Percentiles rank a stretch among this genome's conserved stretches.
These are phyloP conservation scores for Trichoderma breve DNA, from an alignment of 2,329 filamentous ascomycete genomes.

Conservation along the genomic window DNA sequence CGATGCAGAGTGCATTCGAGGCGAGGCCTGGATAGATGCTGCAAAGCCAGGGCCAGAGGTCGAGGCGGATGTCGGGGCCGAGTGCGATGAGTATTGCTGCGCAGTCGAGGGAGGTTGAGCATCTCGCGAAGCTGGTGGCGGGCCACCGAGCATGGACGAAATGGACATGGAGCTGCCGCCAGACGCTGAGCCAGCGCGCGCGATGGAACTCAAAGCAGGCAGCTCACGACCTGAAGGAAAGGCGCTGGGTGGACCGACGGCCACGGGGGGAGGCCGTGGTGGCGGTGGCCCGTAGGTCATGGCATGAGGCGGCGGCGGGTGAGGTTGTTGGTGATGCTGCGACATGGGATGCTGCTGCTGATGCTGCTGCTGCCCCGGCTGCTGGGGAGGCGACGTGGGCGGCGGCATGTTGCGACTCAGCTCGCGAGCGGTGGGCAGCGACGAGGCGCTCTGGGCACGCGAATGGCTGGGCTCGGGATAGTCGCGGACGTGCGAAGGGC, in stretches of 20 bases:
- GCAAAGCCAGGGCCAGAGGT: conserved; percentile 46
- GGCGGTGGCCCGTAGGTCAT: conserved; percentile 45
- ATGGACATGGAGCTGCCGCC: conserved; percentile 58
- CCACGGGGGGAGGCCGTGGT: conserved; percentile 44
- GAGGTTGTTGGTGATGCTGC: conserved; percentile 29
- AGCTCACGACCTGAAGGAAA: conserved; percentile 52
- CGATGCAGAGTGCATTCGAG: conserved; percentile 52
- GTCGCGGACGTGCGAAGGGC: conserved; percentile 30
- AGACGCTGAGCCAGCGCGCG: conserved; percentile 43
- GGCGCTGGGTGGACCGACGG: conserved; percentile 44
- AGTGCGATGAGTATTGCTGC: conserved; percentile 45
- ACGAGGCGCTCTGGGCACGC: conserved; percentile 45
- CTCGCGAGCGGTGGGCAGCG: conserved; percentile 39
- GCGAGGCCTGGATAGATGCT: conserved; percentile 53
- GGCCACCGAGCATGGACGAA: conserved; percentile 58
- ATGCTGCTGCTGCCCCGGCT: conserved; percentile 33
- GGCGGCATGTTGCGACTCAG: conserved; percentile 47
- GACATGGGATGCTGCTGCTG: conserved; percentile 28
- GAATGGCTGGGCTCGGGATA: conserved; percentile 38
- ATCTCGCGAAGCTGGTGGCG: conserved; percentile 44
- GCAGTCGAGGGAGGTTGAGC: conserved; percentile 34
- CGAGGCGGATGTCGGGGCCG: conserved; percentile 38
- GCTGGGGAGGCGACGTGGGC: conserved; percentile 40
- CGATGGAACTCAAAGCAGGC: conserved; percentile 50
- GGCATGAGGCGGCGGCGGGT: conserved; percentile 33